Conservation (phyloP, 176 grass and related monocot species). For the Oryza glumipatula region DNA sequence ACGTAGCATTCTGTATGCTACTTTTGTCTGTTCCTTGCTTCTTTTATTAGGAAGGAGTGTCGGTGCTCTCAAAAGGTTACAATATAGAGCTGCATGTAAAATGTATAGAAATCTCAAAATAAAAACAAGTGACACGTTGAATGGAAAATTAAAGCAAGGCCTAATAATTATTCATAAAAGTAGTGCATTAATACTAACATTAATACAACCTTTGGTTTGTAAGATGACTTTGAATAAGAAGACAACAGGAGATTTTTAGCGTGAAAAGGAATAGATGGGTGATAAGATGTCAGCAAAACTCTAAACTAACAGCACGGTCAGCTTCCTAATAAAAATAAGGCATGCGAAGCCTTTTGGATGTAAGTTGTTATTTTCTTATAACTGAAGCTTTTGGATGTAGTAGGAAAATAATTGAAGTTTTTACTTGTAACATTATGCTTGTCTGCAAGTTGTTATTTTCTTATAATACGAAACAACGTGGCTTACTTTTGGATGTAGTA, state of each 20-base stretch:
- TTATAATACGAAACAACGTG: too few relatives aligned
- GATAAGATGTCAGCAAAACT: not conserved
- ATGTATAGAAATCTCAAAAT: not conserved
- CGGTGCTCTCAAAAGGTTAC: slow-evolving; percentile 68
- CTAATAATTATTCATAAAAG: slow-evolving; percentile 25
- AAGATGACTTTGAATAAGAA: slow-evolving; percentile 11
- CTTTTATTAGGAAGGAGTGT: slow-evolving; percentile 94
- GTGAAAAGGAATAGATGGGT: not conserved
- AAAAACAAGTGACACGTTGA: slow-evolving; percentile 18
- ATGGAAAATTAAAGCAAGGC: slow-evolving; percentile 14
- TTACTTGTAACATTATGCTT: too few relatives aligned
- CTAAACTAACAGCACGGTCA: not conserved
- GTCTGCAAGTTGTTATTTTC: too few relatives aligned
- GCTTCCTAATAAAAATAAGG: too few relatives aligned
- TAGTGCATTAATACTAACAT: slow-evolving; percentile 2
- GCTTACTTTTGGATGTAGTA: too few relatives aligned
- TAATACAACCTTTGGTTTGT: slow-evolving; percentile 8
- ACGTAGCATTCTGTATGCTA: slow-evolving; percentile 82
- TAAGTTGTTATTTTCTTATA: too few relatives aligned
- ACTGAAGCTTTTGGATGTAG: too few relatives aligned
- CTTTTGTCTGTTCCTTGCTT: slow-evolving; percentile 78
- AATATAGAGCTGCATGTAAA: slow-evolving; percentile 73
- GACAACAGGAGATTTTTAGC: not conserved
- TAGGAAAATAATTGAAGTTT: too few relatives aligned
- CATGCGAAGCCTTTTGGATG: too few relatives aligned